Evolutionary conservation across 2,329 filamentous ascomycete genomes (phyloP).

Genomic region (Microsporum canis): DNA sequence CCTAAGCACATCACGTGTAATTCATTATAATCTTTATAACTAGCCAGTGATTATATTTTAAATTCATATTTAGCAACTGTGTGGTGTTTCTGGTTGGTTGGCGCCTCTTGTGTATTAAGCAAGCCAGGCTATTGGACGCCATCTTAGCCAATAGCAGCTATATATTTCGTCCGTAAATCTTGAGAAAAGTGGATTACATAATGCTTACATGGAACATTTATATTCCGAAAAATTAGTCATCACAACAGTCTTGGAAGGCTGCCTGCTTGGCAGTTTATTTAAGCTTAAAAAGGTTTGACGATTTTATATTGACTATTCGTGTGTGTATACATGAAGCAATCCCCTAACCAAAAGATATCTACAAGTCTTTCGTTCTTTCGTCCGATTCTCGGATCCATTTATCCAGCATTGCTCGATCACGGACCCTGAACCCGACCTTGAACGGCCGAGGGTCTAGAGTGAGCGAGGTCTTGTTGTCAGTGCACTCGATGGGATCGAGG

Average conservation of each 20-base stretch:
- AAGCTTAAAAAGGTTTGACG: not conserved
- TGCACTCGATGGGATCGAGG: constrained; percentile 48
- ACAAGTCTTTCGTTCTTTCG: constrained; percentile 41
- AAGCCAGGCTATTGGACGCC: no score
- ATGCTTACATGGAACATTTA: no score
- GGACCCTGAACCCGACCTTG: constrained; percentile 45
- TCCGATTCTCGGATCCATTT: constrained; percentile 46
- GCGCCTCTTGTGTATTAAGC: no score
- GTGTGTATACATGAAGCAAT: not conserved
- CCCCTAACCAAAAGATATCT: constrained; percentile 11
- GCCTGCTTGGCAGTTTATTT: not conserved
- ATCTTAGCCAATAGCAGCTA: no score
- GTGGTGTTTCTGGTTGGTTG: no score
- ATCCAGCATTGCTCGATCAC: constrained; percentile 37
- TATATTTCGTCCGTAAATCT: no score
- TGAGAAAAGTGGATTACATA: no score
- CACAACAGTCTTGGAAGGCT: no score
- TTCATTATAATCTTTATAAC: no score
- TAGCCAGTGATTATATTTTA: no score
- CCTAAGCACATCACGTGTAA: no score
- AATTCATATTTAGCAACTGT: no score
- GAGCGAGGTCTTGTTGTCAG: constrained; percentile 45
- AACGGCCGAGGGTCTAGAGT: constrained; percentile 54
- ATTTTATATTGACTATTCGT: not conserved
- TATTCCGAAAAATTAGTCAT: not conserved